Evolutionary conservation across 2,329 filamentous ascomycete species (phyloP).

Genomic region (Epichloe coenophiala): DNA sequence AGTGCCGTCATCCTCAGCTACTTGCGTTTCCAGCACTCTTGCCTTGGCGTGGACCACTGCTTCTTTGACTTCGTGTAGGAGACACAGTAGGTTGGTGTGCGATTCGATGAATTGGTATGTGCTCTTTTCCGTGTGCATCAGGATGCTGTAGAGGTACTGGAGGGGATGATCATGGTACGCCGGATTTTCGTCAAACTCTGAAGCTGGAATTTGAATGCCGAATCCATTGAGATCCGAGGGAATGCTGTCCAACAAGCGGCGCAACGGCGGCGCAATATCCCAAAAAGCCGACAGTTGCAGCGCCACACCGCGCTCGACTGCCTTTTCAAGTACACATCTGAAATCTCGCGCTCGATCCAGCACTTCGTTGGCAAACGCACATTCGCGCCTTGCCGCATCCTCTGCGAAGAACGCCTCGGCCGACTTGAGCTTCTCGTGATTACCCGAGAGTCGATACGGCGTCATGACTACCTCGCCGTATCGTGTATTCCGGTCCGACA

Average conservation of each 20-base stretch:
- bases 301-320: constrained; percentile 78
- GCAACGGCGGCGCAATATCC: constrained; percentile 84
- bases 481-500: constrained; percentile 72
- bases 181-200: constrained; percentile 78
- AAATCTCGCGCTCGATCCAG: constrained; percentile 65
- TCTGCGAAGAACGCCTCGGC: constrained; percentile 72
- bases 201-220: constrained; percentile 60
- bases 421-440: constrained; percentile 65
- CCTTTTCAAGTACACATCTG: constrained; percentile 64
- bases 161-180: constrained; percentile 67
- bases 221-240: constrained; percentile 48
- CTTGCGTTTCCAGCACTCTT: constrained; percentile 53
- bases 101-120: constrained; percentile 96
- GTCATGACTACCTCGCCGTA: constrained; percentile 74
- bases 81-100: constrained; percentile 79
- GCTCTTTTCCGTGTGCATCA: constrained; percentile 80
- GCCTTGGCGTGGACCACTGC: constrained; percentile 58
- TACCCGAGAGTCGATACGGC: constrained; percentile 63
- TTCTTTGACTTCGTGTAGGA: constrained; percentile 82
- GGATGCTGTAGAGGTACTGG: constrained; percentile 77
- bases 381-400: constrained; percentile 60
- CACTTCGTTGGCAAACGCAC: constrained; percentile 57
- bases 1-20: constrained; percentile 25
- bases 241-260: constrained; percentile 66
- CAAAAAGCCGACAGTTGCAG: constrained; percentile 89